Conservation (phyloP, 495 filamentous ascomycete species). For the Podospora bellae-mahoneyi region DNA sequence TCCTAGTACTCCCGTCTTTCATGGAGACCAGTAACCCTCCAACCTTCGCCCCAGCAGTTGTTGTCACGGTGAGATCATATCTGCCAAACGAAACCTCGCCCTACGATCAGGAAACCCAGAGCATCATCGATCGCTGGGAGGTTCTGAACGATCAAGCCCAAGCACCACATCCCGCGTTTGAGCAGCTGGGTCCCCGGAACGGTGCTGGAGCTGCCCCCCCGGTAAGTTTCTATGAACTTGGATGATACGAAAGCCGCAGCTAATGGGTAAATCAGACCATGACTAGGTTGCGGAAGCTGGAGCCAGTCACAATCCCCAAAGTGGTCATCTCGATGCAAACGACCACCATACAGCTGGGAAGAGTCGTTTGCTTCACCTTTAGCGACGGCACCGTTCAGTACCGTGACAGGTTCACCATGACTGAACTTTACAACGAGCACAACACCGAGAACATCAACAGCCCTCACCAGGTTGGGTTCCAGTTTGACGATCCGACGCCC, state of each 20-base stretch:
- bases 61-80: slow-evolving; percentile 70
- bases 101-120: slow-evolving; percentile 59
- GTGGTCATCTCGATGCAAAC: slow-evolving; percentile 61
- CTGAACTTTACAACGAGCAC: slow-evolving; percentile 57
- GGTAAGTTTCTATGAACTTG: slow-evolving; percentile 24
- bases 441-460: slow-evolving; percentile 62
- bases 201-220: slow-evolving; percentile 42
- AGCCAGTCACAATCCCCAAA: slow-evolving; percentile 61
- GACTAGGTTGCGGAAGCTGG: slow-evolving; percentile 60
- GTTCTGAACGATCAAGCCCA: slow-evolving; percentile 57
- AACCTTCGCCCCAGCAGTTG: slow-evolving; percentile 53
- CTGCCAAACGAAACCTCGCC: slow-evolving; percentile 50
- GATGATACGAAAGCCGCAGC: slow-evolving; percentile 2
- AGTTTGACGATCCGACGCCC: slow-evolving; percentile 52
- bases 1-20: slow-evolving; percentile 62
- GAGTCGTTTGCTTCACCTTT: slow-evolving; percentile 62
- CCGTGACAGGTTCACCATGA: slow-evolving; percentile 68
- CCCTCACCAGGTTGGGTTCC: slow-evolving; percentile 69
- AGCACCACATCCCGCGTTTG: slow-evolving; percentile 67
- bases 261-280: slow-evolving; percentile 46
- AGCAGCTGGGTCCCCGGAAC: slow-evolving; percentile 63
- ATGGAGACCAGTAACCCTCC: slow-evolving; percentile 43
- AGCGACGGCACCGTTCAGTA: slow-evolving; percentile 77
- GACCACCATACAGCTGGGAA: slow-evolving; percentile 58
- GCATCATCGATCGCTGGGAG: slow-evolving; percentile 75